Base-by-base conservation (phyloP, 495 filamentous ascomycete genomes). In the Penicillium taxi region DNA sequence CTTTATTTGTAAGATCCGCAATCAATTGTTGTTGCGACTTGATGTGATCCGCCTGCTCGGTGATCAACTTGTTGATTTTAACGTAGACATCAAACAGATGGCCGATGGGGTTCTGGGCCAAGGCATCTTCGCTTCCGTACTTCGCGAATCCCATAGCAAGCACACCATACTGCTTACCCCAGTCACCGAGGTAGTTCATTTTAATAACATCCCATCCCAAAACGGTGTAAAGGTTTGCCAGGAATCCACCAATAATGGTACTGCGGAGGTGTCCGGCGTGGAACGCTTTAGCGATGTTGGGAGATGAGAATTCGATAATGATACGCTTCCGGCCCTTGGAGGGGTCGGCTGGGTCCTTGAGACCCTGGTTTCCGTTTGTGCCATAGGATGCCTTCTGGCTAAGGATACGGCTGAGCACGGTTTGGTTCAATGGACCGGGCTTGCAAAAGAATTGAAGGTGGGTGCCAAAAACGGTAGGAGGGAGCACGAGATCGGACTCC, bases 371-470 rank as follows among this genome's bases (percentile, higher is more conserved):
- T 35, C 64, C 66, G 62, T 87, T 82, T 42, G 61, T 67, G 33
- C 86, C 86, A 40, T 74, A 94, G 5, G 70, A 64, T 9, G 57
- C 48, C 50, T 80, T 81, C 32, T 73, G 59, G 23, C 67, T 60
- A 17, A 82, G 67, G 36, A 89, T 79, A 20, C 73, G 69, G 9
- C 73, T 67, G 29, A 91, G 67, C 20, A 90, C 67, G 8, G 75
- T 60, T 35, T 77, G 53, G 32, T 73, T 55, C 23, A 88, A 64
- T 18, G 76, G 70, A 1, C 61, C 53, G 9, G 69, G 60, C 51
- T 80, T 80, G 69, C 82, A 81, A 70, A 82, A 91, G 70, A 96
- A 95, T 47, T 80, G 77, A 9, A 96, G 49, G 50, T 86, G 90
- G 30, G 76, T 70, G 35, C 78, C 81, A 41, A 59, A 50, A 11